Conservation (phyloP, 2,329 filamentous ascomycete species). For the Calonectria pteridis region DNA sequence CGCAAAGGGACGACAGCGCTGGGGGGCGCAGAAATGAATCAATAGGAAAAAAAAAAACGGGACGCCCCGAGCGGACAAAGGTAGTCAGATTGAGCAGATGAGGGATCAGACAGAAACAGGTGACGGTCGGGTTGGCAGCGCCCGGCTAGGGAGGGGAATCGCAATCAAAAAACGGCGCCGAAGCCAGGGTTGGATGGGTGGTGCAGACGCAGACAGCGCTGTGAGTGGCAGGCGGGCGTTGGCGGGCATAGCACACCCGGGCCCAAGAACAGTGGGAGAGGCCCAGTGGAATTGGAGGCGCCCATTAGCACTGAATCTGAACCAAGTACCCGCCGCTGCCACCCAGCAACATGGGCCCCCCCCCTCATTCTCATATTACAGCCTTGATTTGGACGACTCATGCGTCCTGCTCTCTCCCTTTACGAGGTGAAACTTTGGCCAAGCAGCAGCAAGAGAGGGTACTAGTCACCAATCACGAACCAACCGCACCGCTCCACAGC, state of each 20-base stretch:
- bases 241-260: neutral
- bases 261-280: slow-evolving; percentile 13
- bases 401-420: slow-evolving; percentile 1
- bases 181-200: slow-evolving; percentile 36
- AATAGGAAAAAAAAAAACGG: slow-evolving; percentile 27
- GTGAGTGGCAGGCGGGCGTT: slow-evolving; percentile 9
- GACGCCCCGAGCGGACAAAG: slow-evolving; percentile 19
- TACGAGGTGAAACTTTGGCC: slow-evolving; percentile 12
- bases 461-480: neutral
- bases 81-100: slow-evolving; percentile 28
- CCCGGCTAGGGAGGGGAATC: slow-evolving; percentile 42
- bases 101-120: slow-evolving; percentile 43
- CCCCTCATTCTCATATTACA: neutral
- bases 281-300: slow-evolving; percentile 37
- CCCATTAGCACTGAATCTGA: slow-evolving; percentile 33
- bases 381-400: slow-evolving; percentile 4
- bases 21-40: slow-evolving; percentile 25
- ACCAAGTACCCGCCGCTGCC: slow-evolving; percentile 8
- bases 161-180: slow-evolving; percentile 43
- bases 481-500: neutral
- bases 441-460: neutral
- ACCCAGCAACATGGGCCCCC: slow-evolving; percentile 3
- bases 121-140: slow-evolving; percentile 33
- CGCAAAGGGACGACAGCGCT: slow-evolving; percentile 3
- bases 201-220: slow-evolving; percentile 2